These are phyloP conservation scores for Acidomyces sp. DNA, from an alignment of 495 filamentous ascomycete species.

Conservation along the genomic window DNA sequence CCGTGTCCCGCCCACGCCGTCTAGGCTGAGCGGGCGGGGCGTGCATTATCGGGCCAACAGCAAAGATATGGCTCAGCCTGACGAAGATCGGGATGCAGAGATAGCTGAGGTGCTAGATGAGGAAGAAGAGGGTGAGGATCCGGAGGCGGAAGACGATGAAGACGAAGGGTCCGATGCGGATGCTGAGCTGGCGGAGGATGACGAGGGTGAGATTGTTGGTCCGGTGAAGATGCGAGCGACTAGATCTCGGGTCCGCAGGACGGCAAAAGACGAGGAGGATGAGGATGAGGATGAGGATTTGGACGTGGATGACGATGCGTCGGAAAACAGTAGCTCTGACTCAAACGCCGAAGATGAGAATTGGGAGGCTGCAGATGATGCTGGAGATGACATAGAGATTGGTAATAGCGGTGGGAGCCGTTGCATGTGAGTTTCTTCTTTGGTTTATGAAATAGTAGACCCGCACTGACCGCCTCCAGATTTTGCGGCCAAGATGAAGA, in stretches of 20 bases:
- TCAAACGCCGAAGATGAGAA: constrained; percentile 57
- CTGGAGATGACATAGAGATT: constrained; percentile 53
- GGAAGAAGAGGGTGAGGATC: constrained; percentile 23
- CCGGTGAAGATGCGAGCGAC: constrained; percentile 49
- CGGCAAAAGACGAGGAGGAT: constrained; percentile 28
- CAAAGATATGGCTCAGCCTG: constrained; percentile 10
- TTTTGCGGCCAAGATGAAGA: constrained; percentile 77
- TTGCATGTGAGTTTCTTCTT: constrained; percentile 48
- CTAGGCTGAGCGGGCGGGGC: constrained; percentile 19
- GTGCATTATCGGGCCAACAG: constrained; percentile 10
- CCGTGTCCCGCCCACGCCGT: constrained; percentile 17
- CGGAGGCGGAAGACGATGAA: constrained; percentile 36
- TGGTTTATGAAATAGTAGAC: background rate
- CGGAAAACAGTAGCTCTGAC: constrained; percentile 50
- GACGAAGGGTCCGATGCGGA: constrained; percentile 32
- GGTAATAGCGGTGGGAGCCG: constrained; percentile 46
- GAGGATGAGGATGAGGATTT: constrained; percentile 30
- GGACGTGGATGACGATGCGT: constrained; percentile 26
- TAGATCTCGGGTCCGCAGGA: constrained; percentile 21
- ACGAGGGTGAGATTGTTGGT: constrained; percentile 50
- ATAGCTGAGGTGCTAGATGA: constrained; percentile 17
- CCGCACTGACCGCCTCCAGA: constrained; percentile 26
- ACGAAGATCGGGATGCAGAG: constrained; percentile 13
- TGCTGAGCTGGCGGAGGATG: constrained; percentile 29
- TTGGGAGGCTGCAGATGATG: constrained; percentile 51